Evolutionary conservation across 1,139 yeast genomes (phyloP).

Genomic region (Diutina mesorugosa): DNA sequence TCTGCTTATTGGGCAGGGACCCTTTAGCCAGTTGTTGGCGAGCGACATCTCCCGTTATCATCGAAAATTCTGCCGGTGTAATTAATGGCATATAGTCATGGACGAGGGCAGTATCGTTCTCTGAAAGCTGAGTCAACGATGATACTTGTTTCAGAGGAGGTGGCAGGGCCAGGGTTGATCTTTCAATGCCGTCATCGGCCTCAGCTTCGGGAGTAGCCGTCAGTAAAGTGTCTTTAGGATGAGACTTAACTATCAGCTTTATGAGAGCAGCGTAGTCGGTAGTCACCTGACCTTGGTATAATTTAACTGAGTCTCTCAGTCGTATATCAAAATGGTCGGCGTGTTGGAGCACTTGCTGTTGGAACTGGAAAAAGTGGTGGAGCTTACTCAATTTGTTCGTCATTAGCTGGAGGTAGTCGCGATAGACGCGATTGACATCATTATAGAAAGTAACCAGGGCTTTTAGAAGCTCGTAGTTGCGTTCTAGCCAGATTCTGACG

Average conservation of each 20-base stretch:
- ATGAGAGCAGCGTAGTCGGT: slow-evolving; percentile 18
- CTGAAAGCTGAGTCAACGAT: slow-evolving; percentile 4
- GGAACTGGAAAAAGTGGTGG: slow-evolving; percentile 28
- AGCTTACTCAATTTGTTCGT: slow-evolving; percentile 26
- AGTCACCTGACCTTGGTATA: slow-evolving; percentile 19
- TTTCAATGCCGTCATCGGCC: neutral
- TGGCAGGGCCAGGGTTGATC: slow-evolving; percentile 4
- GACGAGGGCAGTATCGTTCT: slow-evolving; percentile 10
- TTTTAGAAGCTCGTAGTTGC: slow-evolving; percentile 23
- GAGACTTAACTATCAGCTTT: slow-evolving; percentile 10
- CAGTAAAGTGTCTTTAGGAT: slow-evolving; percentile 3
- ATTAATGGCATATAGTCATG: slow-evolving; percentile 34
- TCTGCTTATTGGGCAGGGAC: slow-evolving; percentile 7
- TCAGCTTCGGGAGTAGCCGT: slow-evolving; percentile 2
- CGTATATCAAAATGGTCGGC: slow-evolving; percentile 20
- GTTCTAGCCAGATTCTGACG: slow-evolving; percentile 19
- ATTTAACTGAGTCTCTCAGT: slow-evolving; percentile 21
- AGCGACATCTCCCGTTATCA: slow-evolving; percentile 28
- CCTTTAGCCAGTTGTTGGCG: slow-evolving; percentile 10
- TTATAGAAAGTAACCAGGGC: slow-evolving; percentile 22
- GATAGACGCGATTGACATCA: slow-evolving; percentile 25
- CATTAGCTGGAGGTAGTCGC: slow-evolving; percentile 16
- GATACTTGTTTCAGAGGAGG: slow-evolving; percentile 5
- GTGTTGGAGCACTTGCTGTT: slow-evolving; percentile 11
- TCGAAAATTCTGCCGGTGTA: slow-evolving; percentile 23